These are phyloP conservation scores for Fusarium sp. DNA, from an alignment of 2,329 filamentous ascomycete species.

Conservation along the genomic window DNA sequence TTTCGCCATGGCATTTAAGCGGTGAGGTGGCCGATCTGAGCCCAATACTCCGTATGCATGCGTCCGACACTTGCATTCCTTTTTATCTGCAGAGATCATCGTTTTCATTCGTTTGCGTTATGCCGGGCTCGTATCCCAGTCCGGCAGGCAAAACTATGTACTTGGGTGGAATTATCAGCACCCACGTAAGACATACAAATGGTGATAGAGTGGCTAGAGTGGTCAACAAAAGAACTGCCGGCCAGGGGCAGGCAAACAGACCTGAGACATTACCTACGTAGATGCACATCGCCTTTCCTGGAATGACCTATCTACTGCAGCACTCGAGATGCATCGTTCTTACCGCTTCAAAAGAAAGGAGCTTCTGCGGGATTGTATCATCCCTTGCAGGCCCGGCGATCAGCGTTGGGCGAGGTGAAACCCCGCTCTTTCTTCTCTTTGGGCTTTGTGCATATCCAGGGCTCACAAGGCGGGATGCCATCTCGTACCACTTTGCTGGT, in stretches of 20 bases:
- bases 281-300: constrained; percentile 2
- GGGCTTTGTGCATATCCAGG: constrained; percentile 33
- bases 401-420: constrained; percentile 31
- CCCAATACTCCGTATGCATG: neutral
- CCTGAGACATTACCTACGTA: neutral
- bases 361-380: constrained; percentile 18
- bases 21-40: constrained; percentile 1
- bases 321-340: constrained; percentile 4
- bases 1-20: neutral
- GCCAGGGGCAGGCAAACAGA: neutral
- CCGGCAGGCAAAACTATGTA: neutral
- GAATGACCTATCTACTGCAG: constrained; percentile 1
- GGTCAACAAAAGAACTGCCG: constrained; percentile 9
- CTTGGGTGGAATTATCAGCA: neutral
- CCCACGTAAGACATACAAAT: neutral
- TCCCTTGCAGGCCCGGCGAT: constrained; percentile 37
- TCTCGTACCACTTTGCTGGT: constrained; percentile 37
- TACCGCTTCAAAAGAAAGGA: constrained; percentile 1
- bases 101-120: neutral
- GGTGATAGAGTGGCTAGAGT: neutral
- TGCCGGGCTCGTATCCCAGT: neutral
- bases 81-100: constrained; percentile 3
- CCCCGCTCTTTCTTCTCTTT: constrained; percentile 36
- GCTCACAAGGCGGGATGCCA: constrained; percentile 28
- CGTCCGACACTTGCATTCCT: neutral